These are phyloP conservation scores for Phytophthora lateralis DNA, from an alignment of 352 stramenopile species.

Conservation along the genomic window DNA sequence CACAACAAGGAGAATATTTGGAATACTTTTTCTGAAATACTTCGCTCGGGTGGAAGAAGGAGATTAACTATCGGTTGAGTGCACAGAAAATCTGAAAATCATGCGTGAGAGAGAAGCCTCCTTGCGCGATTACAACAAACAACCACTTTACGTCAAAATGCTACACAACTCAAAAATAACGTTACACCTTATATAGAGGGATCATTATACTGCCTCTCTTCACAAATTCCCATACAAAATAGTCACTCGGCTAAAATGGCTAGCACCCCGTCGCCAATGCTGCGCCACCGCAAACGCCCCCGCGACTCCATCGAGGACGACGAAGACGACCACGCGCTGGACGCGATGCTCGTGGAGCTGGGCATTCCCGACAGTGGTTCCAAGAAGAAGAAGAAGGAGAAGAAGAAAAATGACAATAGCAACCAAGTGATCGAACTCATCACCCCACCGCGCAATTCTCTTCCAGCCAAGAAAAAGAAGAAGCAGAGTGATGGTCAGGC, in stretches of 20 bases:
- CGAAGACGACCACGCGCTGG: slow-evolving; percentile 32
- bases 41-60: too few relatives aligned
- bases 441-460: slow-evolving; percentile 34
- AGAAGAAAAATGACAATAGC: slow-evolving; percentile 2
- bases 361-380: slow-evolving; percentile 28
- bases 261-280: slow-evolving; percentile 1
- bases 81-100: too few relatives aligned
- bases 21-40: too few relatives aligned
- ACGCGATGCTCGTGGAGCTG: slow-evolving; percentile 41
- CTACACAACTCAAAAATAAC: not conserved
- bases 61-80: too few relatives aligned
- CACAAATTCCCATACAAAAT: not conserved
- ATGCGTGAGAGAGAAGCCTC: too few relatives aligned
- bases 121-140: too few relatives aligned
- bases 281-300: slow-evolving; percentile 3
- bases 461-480: slow-evolving; percentile 12
- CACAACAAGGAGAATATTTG: too few relatives aligned
- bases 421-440: slow-evolving; percentile 51
- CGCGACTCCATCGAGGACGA: slow-evolving; percentile 31
- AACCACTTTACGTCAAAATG: too few relatives aligned
- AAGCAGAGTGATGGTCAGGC: slow-evolving; percentile 17
- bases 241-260: not conserved
- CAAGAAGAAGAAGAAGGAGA: slow-evolving; percentile 21
- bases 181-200: not conserved
- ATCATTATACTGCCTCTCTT: not conserved